These are phyloP conservation scores for Tulasnella sp. DNA, from an alignment of 768 basidiomycete species.

Conservation along the genomic window DNA sequence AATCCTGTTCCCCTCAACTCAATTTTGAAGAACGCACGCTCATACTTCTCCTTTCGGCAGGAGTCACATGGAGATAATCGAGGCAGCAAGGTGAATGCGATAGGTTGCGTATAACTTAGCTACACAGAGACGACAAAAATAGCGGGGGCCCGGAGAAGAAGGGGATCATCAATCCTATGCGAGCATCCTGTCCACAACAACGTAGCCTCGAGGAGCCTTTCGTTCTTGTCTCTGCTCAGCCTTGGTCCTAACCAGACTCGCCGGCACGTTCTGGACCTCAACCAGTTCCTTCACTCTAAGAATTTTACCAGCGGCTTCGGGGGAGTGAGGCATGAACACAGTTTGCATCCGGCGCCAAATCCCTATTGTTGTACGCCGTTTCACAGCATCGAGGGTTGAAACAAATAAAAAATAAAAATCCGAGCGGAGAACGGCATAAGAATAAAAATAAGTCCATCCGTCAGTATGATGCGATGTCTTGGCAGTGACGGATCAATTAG, in stretches of 20 bases:
- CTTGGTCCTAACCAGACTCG: conserved; percentile 57
- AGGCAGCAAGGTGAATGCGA: neutral
- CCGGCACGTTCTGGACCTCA: conserved; percentile 76
- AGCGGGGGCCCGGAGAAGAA: neutral
- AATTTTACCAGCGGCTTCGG: conserved; percentile 77
- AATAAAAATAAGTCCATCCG: neutral
- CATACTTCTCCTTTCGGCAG: neutral
- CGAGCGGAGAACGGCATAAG: neutral
- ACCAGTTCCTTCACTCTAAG: conserved; percentile 83
- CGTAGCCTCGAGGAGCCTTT: conserved; percentile 60
- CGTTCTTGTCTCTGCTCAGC: conserved; percentile 59
- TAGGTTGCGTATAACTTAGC: neutral
- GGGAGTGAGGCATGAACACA: conserved; percentile 67
- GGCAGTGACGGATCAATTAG: neutral
- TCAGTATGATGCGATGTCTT: neutral
- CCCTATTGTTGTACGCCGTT: neutral
- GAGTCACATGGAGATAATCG: neutral
- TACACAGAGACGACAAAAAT: neutral
- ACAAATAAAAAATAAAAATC: neutral
- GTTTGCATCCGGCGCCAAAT: conserved; percentile 76
- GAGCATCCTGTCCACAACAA: conserved; percentile 33
- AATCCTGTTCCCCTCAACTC: neutral
- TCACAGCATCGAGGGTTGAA: neutral
- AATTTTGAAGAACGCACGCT: neutral
- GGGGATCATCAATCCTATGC: neutral